phyloP scores from a whole-genome alignment of 2,329 filamentous ascomycete genomes.

The Fonsecaea nubica region DNA sequence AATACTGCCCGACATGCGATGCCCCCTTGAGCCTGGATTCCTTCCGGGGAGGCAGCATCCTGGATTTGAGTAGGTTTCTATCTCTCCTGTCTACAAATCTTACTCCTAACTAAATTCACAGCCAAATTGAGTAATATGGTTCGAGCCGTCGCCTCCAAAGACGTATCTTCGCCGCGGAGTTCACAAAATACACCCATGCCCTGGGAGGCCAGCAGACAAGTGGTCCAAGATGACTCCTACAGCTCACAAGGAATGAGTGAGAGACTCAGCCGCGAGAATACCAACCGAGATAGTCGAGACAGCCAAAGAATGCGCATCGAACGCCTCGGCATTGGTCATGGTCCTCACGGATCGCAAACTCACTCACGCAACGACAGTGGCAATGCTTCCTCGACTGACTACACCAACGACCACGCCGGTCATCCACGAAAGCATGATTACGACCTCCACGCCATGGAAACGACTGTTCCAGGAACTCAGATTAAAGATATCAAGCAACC shows the following conservation, averaged over 20 bases:
- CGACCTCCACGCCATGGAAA: slow-evolving; percentile 95
- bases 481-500: slow-evolving; percentile 74
- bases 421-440: slow-evolving; percentile 82
- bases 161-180: slow-evolving; percentile 60
- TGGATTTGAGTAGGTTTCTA: slow-evolving; percentile 76
- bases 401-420: slow-evolving; percentile 63
- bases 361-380: slow-evolving; percentile 82
- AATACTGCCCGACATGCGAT: slow-evolving; percentile 93
- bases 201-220: slow-evolving; percentile 58
- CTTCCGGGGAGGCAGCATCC: slow-evolving; percentile 87
- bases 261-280: slow-evolving; percentile 40
- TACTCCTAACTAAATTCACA: slow-evolving; percentile 50
- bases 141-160: slow-evolving; percentile 75
- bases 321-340: slow-evolving; percentile 47
- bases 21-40: slow-evolving; percentile 90
- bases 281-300: slow-evolving; percentile 51
- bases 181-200: slow-evolving; percentile 64
- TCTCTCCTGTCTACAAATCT: slow-evolving; percentile 21
- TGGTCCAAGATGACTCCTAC: slow-evolving; percentile 44
- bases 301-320: slow-evolving; percentile 55
- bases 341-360: slow-evolving; percentile 26
- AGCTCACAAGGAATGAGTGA: slow-evolving; percentile 30
- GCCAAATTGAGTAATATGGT: slow-evolving; percentile 96
- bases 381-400: slow-evolving; percentile 76
- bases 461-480: slow-evolving; percentile 76